phyloP scores from a whole-genome alignment of 1,139 yeast species.

The Lodderomyces margitis region DNA sequence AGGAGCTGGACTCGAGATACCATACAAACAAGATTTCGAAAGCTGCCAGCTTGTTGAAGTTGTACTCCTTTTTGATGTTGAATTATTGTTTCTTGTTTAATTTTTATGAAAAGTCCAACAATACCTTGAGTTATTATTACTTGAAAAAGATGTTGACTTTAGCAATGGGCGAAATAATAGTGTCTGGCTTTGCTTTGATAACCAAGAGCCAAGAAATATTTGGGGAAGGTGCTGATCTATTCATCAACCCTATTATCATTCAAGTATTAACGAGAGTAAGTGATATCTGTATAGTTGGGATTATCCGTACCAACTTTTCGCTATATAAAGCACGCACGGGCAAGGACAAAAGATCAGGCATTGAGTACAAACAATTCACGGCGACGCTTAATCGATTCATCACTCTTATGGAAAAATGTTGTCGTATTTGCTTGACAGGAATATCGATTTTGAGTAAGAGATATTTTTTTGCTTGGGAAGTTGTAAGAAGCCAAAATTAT shows the following conservation, averaged over 20 bases:
- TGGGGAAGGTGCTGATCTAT: slow-evolving; percentile 33
- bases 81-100: slow-evolving; percentile 32
- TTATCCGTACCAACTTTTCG: slow-evolving; percentile 27
- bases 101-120: slow-evolving; percentile 29
- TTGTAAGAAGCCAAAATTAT: slow-evolving; percentile 38
- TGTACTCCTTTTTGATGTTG: slow-evolving; percentile 28
- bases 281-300: slow-evolving; percentile 29
- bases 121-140: slow-evolving; percentile 26
- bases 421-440: slow-evolving; percentile 31
- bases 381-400: slow-evolving; percentile 25
- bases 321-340: slow-evolving; percentile 17
- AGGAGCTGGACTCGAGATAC: slow-evolving; percentile 12
- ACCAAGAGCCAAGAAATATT: slow-evolving; percentile 20
- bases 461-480: slow-evolving; percentile 51
- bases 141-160: slow-evolving; percentile 28
- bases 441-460: slow-evolving; percentile 36
- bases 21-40: slow-evolving; percentile 37
- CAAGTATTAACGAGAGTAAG: slow-evolving; percentile 35
- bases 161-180: slow-evolving; percentile 33
- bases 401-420: slow-evolving; percentile 27
- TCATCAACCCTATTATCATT: slow-evolving; percentile 41
- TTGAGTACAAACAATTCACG: slow-evolving; percentile 17
- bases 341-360: slow-evolving; percentile 14
- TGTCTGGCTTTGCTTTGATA: slow-evolving; percentile 31
- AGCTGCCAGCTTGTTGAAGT: slow-evolving; percentile 26